Evolutionary conservation across 495 filamentous ascomycete species (phyloP), one percentile per base, ranked within the genome.

Genomic region (Sordaria brevicollis): DNA sequence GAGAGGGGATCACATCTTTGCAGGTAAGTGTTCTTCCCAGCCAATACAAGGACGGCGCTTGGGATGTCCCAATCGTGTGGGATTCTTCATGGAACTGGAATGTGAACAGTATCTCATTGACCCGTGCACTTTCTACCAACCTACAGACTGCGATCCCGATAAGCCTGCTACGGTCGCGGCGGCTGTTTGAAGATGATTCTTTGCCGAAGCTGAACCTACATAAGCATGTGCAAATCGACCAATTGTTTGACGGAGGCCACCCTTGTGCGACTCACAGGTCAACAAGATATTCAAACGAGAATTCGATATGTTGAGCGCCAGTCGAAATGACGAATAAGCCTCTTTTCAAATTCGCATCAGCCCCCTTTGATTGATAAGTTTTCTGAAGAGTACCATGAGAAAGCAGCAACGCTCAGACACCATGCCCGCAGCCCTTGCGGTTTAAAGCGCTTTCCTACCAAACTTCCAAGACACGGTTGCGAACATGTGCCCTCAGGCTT

Each of bases 1-100:
- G 1, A 76, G 82, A 25, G 77, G 73, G 13, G 82, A 83, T 37
- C 78, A 79, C 29, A 78, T 76, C 5, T 83, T 81, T 69, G 76
- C 79, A 11, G 79, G 78, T 70, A 70, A 69, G 75, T 71, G 8
- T 21, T 15, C n/a, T n/a, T n/a, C n/a, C n/a, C n/a, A n/a, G n/a
- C n/a, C n/a, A n/a, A n/a, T n/a, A n/a, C n/a, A n/a, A n/a, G n/a
- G n/a, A n/a, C n/a, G n/a, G n/a, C n/a, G n/a, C n/a, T n/a, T n/a
- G n/a, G n/a, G n/a, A n/a, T n/a, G n/a, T n/a, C n/a, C n/a, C n/a
- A n/a, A n/a, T n/a, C n/a, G n/a, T n/a, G n/a, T n/a, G n/a, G n/a
- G n/a, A n/a, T n/a, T n/a, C n/a, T n/a, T n/a, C n/a, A n/a, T n/a
- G n/a, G n/a, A n/a, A n/a, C n/a, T n/a, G n/a, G n/a, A n/a, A n/a